These are phyloP conservation scores for Citrus australasica DNA, from an alignment of 345 rosid genomes.

Conservation along the genomic window DNA sequence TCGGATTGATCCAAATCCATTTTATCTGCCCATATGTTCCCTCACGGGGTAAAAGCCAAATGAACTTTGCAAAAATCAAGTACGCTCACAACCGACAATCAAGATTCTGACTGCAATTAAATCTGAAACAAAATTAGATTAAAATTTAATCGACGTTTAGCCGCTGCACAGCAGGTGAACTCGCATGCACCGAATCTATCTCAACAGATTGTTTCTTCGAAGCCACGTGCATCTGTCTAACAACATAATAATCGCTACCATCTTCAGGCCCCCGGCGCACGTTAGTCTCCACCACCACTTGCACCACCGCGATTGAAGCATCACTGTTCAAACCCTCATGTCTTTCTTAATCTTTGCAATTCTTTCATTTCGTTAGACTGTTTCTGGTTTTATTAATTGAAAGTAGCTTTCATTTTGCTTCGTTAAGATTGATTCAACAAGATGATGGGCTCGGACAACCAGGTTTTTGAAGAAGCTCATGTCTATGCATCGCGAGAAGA, in stretches of 20 bases:
- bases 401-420: neutral
- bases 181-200: neutral
- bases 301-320: neutral
- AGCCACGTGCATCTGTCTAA: conserved; percentile 36
- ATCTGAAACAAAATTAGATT: neutral
- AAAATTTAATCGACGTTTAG: neutral
- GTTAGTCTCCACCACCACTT: conserved; percentile 17
- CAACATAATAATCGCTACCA: neutral
- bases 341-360: too few species aligned
- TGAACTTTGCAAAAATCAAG: neutral
- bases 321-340: neutral
- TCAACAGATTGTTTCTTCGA: neutral
- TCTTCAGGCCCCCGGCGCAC: conserved; percentile 2
- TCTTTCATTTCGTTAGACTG: neutral
- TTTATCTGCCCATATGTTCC: too few species aligned
- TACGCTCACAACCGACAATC: neutral
- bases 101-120: neutral
- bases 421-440: neutral
- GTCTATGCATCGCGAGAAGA: conserved; percentile 57
- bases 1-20: too few species aligned
- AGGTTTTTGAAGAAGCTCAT: conserved; percentile 49
- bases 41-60: too few species aligned
- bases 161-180: neutral
- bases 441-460: conserved; percentile 93
- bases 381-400: neutral